Percentiles rank a stretch among this genome's conserved stretches.
phyloP scores from a whole-genome alignment of 2,329 filamentous ascomycete genomes.

The Ascochyta koolunga region DNA sequence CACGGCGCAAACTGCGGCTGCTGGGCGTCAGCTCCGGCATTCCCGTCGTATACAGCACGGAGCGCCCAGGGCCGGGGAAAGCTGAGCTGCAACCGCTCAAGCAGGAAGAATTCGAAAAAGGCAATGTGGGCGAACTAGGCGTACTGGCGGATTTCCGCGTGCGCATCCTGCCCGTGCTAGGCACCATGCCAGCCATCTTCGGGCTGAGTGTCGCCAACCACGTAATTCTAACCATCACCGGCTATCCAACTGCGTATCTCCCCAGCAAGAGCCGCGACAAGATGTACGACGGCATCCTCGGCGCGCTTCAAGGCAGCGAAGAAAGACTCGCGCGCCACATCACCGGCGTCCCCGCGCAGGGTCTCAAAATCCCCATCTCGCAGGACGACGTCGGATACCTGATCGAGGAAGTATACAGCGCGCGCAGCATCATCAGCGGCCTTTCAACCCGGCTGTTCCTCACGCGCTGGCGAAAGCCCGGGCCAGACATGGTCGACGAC shows the following conservation, averaged over 20 bases:
- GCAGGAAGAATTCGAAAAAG: slow-evolving; percentile 87
- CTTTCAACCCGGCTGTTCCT: slow-evolving; percentile 79
- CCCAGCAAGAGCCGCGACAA: slow-evolving; percentile 84
- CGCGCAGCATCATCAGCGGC: slow-evolving; percentile 81
- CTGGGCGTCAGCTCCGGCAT: slow-evolving; percentile 84
- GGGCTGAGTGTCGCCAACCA: slow-evolving; percentile 92
- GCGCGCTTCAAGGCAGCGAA: slow-evolving; percentile 76
- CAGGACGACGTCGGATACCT: slow-evolving; percentile 84
- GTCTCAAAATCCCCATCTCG: slow-evolving; percentile 79
- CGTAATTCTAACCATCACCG: slow-evolving; percentile 79
- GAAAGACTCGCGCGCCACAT: slow-evolving; percentile 71
- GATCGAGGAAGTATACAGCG: slow-evolving; percentile 85
- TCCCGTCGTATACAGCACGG: slow-evolving; percentile 89
- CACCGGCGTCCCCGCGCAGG: slow-evolving; percentile 63
- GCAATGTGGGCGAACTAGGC: slow-evolving; percentile 82
- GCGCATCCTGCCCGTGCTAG: slow-evolving; percentile 90
- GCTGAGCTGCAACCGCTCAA: slow-evolving; percentile 84
- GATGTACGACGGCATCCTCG: slow-evolving; percentile 85
- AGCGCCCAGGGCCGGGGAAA: slow-evolving; percentile 88
- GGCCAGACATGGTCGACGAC: slow-evolving; percentile 66
- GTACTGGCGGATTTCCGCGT: slow-evolving; percentile 92
- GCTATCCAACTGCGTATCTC: slow-evolving; percentile 85
- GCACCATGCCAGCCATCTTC: slow-evolving; percentile 97
- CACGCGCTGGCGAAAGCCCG: slow-evolving; percentile 78
- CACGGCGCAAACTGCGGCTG: slow-evolving; percentile 76